Percentiles rank a stretch among this genome's conserved stretches.
Conservation (phyloP, 148 eudicot genomes). For the Polygonum aviculare region DNA sequence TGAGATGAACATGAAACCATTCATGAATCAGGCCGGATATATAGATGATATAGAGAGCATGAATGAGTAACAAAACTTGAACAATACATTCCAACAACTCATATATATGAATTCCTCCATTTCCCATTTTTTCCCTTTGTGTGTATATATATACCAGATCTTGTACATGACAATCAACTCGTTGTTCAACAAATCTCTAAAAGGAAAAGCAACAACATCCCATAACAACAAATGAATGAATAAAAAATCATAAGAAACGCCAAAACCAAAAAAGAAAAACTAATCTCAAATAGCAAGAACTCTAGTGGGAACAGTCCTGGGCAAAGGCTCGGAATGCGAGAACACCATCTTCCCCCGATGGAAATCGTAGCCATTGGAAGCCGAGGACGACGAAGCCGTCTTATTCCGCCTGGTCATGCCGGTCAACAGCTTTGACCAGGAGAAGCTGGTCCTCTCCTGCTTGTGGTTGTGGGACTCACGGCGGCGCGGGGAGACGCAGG, state of each 20-base stretch:
- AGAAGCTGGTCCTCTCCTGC: slow-evolving; percentile 30
- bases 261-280: neutral
- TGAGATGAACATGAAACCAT: too few relatives aligned
- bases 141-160: neutral
- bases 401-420: slow-evolving; percentile 11
- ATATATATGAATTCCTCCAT: neutral
- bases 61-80: neutral
- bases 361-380: slow-evolving; percentile 3
- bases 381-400: neutral
- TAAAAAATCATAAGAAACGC: neutral
- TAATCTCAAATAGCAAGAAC: neutral
- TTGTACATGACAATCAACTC: neutral
- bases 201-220: neutral
- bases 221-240: neutral
- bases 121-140: neutral
- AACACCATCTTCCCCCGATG: neutral
- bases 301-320: neutral
- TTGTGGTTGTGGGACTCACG: neutral
- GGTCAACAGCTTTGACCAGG: slow-evolving; percentile 49
- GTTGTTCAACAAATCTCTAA: neutral
- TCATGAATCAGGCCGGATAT: too few relatives aligned
- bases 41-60: too few relatives aligned
- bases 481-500: neutral
- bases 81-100: neutral
- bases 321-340: slow-evolving; percentile 2